These are phyloP conservation scores for Casuarina cunninghamiana DNA, from an alignment of 306 rosid genomes.

Conservation along the genomic window DNA sequence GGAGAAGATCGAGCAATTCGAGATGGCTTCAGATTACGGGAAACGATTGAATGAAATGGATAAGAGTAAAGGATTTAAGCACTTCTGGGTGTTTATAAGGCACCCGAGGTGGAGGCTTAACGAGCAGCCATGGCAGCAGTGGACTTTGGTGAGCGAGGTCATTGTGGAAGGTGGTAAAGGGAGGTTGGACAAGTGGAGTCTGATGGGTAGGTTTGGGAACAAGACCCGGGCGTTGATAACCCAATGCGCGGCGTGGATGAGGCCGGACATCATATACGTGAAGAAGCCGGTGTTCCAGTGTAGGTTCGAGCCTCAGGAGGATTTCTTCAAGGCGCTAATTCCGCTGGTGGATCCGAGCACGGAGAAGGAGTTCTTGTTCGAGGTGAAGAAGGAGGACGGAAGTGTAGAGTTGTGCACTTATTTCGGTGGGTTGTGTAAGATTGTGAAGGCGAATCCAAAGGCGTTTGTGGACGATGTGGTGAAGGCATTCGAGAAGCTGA, in stretches of 20 bases:
- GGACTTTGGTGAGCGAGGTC: constrained; percentile 82
- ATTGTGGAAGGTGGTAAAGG: constrained; percentile 77
- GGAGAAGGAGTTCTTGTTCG: constrained; percentile 61
- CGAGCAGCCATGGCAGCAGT: constrained; percentile 84
- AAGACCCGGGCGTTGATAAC: constrained; percentile 62
- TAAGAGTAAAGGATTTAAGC: constrained; percentile 51
- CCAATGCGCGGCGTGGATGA: constrained; percentile 90
- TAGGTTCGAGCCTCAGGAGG: constrained; percentile 85
- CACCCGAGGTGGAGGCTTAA: constrained; percentile 78
- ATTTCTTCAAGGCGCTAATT: constrained; percentile 53
- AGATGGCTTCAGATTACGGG: constrained; percentile 72
- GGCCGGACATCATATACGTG: constrained; percentile 87
- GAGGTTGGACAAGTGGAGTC: constrained; percentile 88
- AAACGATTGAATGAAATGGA: constrained; percentile 60
- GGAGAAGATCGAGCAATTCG: constrained; percentile 83
- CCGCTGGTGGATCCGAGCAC: constrained; percentile 79
- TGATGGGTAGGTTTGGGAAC: constrained; percentile 93
- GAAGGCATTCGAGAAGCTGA: constrained; percentile 69
- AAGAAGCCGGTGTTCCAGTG: constrained; percentile 81
- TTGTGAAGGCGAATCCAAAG: constrained; percentile 72
- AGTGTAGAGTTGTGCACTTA: constrained; percentile 68
- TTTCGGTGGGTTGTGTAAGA: constrained; percentile 84
- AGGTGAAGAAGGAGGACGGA: constrained; percentile 69
- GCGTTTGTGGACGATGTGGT: constrained; percentile 95
- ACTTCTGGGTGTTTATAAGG: constrained; percentile 82